Evolutionary conservation across 306 rosid genomes (phyloP), one percentile per base, ranked within the genome.

Genomic region (Corylus heterophylla): DNA sequence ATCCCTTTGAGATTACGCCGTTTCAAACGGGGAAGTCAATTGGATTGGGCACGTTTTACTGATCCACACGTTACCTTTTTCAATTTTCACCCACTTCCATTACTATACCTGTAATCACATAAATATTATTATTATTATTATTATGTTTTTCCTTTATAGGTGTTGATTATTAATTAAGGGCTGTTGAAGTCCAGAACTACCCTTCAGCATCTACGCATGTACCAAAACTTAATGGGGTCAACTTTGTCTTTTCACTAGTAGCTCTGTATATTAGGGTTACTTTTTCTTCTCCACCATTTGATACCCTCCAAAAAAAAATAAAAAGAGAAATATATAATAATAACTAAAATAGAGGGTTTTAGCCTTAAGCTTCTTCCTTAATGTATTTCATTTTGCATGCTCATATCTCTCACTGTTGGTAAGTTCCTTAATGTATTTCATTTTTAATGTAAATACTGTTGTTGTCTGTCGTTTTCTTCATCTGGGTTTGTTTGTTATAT

Each of bases 381-480:
- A 79, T 82, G 59, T 79, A 79, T 88, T 71, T 80, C 83, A 77
- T 84, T 84, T 84, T 75, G 74, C 75, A 78, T 75, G 62, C 74
- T 79, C 85, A 66, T 63, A 31, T 45, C 75, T 62, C 62, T 77
- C 79, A 31, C 81, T 76, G 76, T 78, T 64, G 85, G 92, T 89
- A 82, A 83, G 86, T 64, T 71, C 25, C 12, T 76, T 77, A 42
- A 42, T 42, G 45, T 14, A 39, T 35, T 70, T 35, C 18, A 14
- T 3, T 18, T 48, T 31, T 31, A 11, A 66, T 44, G 35, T 22
- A 22, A 71, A 74, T 71, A 58, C 51, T n/a, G 61, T 14, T 5
- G 66, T 78, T 20, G 69, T 77, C 75, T 76, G 62, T 77, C 87
- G 71, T 91, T 63, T 81, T 80, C 83, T 82, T 85, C 82, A 83